These are phyloP conservation scores for Trametes punicea DNA, from an alignment of 768 basidiomycete species.

Conservation along the genomic window DNA sequence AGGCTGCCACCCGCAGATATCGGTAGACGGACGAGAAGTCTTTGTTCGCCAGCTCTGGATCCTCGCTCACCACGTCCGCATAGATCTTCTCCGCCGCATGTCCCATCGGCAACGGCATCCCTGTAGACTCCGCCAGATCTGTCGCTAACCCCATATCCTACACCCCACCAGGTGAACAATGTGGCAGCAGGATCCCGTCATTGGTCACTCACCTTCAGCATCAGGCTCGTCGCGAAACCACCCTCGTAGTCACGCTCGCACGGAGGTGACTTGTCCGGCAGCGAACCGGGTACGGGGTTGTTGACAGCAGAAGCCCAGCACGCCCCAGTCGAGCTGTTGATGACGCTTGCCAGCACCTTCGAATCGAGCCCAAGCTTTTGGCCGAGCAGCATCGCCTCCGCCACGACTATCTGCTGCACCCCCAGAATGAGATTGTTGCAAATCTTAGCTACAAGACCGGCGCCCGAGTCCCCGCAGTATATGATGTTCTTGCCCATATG, in stretches of 20 bases:
- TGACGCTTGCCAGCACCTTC: constrained; percentile 71
- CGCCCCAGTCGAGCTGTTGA: constrained; percentile 80
- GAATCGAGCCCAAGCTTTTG: constrained; percentile 78
- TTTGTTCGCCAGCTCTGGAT: constrained; percentile 59
- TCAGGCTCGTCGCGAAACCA: constrained; percentile 78
- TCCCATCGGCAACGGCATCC: constrained; percentile 61
- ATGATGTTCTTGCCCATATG: constrained; percentile 82
- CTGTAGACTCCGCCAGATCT: constrained; percentile 49
- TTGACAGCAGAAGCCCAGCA: constrained; percentile 86
- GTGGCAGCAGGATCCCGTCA: neutral
- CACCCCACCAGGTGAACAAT: constrained; percentile 3
- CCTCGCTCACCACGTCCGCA: constrained; percentile 44
- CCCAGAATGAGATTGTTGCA: constrained; percentile 71
- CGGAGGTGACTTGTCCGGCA: constrained; percentile 71
- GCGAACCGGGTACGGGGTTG: constrained; percentile 78
- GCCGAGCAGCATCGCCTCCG: constrained; percentile 90
- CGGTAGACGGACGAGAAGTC: constrained; percentile 84
- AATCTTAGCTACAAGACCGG: constrained; percentile 85
- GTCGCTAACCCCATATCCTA: constrained; percentile 86
- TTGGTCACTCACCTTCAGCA: constrained; percentile 63
- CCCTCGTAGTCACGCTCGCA: constrained; percentile 83
- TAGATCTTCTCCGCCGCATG: constrained; percentile 64
- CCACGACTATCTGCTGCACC: constrained; percentile 71
- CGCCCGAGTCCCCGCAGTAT: constrained; percentile 78
- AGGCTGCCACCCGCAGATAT: constrained; percentile 43